Base-by-base conservation (phyloP, 768 basidiomycete genomes). In the Calocybe cyanea region DNA sequence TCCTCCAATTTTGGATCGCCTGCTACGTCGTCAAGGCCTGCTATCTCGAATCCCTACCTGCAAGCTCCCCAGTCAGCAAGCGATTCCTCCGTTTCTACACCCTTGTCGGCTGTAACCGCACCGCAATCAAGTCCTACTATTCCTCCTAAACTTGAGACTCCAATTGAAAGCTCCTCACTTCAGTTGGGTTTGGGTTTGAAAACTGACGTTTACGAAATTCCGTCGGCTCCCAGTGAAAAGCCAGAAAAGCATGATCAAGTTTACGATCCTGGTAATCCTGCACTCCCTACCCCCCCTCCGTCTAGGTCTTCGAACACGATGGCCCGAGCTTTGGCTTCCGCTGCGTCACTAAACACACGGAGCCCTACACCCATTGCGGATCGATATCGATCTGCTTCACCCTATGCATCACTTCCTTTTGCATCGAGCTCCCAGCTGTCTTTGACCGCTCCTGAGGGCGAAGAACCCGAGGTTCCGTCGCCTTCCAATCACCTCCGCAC, bases 141-240 rank as follows among this genome's bases (percentile, higher is more conserved):
- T 37, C 79, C 81, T 2, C 81, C 81, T 15, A 68, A 78, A 33
- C 62, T 85, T 45, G 74, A 83, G 54, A 80, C 77, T n/a, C 68
- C 73, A 19, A 80, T 85, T 49, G 82, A 83, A 23, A 68, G 69
- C n/a, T 71, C 77, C 19, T 67, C 75, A 3, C 67, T 85, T 41
- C 67, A 70, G 51, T 71, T 33, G 70, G 66, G 1, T 54, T 28
- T 72, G 20, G 64, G 66, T 17, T 50, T 61, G 14, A 68, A 69
- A 19, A 60, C 62, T 21, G 53, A 63, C 4, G 14, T n/a, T 35
- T n/a, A 6, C 34, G 52, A 55, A 11, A 64, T 59, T 14, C 61
- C 58, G 24, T 56, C 62, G 21, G 34, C 45, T 10, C 43, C 45
- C n/a, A n/a, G 38, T 42, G 53, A 56, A 35, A 45, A 50, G 42